Evolutionary conservation across 2,329 filamentous ascomycete genomes (phyloP).

Genomic region (Cercospora sp.): DNA sequence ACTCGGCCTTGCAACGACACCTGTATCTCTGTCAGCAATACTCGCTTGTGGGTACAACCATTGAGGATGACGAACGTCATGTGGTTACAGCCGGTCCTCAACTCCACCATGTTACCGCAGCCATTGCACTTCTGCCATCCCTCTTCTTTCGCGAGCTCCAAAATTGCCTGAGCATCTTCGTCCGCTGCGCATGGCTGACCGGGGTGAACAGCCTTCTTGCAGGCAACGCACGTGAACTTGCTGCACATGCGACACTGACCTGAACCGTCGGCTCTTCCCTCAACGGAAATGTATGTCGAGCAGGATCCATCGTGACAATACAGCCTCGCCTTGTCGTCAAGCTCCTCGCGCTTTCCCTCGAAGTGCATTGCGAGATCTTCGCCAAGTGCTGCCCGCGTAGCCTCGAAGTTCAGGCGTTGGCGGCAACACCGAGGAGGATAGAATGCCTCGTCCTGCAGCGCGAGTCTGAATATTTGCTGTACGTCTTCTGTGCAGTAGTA

Average conservation of each 20-base stretch:
- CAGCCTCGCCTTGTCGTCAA: conserved; percentile 12
- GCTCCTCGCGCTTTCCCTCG: conserved; percentile 16
- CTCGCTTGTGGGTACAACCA: too few species aligned
- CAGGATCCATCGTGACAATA: conserved; percentile 21
- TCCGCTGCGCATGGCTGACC: too few species aligned
- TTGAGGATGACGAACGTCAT: conserved; percentile 24
- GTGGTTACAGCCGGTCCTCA: conserved; percentile 17
- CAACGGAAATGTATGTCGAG: too few species aligned
- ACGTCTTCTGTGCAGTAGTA: conserved; percentile 13
- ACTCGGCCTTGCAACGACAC: conserved; percentile 13
- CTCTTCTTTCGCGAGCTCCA: background rate
- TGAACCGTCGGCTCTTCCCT: too few species aligned
- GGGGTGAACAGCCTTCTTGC: too few species aligned
- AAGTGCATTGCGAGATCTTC: background rate
- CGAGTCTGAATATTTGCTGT: background rate
- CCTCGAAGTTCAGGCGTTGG: conserved; percentile 3
- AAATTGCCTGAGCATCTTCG: too few species aligned
- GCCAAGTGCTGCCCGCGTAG: background rate
- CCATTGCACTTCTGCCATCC: conserved; percentile 17
- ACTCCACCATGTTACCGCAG: conserved; percentile 14
- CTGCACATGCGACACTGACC: too few species aligned
- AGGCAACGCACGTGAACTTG: too few species aligned
- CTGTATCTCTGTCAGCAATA: too few species aligned
- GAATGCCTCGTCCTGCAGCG: conserved; percentile 14
- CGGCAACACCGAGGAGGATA: conserved; percentile 21